Percentiles rank a stretch among this genome's conserved stretches.
phyloP scores from a whole-genome alignment of 2,329 filamentous ascomycete genomes.

The Cordyceps farinosa region DNA sequence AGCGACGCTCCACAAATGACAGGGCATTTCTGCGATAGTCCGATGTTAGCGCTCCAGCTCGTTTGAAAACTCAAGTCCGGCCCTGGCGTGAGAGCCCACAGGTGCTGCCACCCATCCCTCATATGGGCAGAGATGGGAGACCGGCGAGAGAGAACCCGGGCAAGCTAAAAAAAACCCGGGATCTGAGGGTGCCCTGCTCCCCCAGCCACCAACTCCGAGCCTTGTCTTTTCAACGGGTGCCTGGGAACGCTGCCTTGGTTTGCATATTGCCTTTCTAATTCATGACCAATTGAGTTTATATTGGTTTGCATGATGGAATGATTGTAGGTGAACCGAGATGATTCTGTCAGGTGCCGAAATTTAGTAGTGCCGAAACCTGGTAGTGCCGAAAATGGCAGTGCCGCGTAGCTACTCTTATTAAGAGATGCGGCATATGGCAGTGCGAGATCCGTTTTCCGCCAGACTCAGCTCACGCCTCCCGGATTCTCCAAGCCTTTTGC shows the following conservation, averaged over 20 bases:
- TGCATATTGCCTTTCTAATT: too few relatives aligned
- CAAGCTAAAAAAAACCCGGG: background rate
- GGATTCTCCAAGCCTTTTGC: too few relatives aligned
- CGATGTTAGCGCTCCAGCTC: slow-evolving; percentile 7
- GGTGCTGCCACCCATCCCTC: background rate
- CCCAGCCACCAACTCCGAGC: background rate
- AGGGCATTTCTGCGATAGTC: slow-evolving; percentile 10
- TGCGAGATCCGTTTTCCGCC: too few relatives aligned
- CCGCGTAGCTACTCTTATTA: background rate
- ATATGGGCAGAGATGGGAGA: background rate
- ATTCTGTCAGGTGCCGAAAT: too few relatives aligned
- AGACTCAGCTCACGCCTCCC: too few relatives aligned
- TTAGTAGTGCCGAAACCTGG: too few relatives aligned
- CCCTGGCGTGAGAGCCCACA: background rate
- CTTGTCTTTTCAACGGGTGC: too few relatives aligned
- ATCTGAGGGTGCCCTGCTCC: background rate
- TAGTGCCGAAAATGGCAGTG: too few relatives aligned
- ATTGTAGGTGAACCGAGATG: too few relatives aligned
- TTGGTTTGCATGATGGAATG: too few relatives aligned
- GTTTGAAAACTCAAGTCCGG: background rate
- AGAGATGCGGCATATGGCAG: background rate
- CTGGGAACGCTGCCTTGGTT: too few relatives aligned
- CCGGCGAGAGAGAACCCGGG: background rate
- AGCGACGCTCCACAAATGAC: background rate
- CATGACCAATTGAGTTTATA: too few relatives aligned